Evolutionary conservation across 2,329 filamentous ascomycete genomes (phyloP).

Genomic region (Monascus ruber): DNA sequence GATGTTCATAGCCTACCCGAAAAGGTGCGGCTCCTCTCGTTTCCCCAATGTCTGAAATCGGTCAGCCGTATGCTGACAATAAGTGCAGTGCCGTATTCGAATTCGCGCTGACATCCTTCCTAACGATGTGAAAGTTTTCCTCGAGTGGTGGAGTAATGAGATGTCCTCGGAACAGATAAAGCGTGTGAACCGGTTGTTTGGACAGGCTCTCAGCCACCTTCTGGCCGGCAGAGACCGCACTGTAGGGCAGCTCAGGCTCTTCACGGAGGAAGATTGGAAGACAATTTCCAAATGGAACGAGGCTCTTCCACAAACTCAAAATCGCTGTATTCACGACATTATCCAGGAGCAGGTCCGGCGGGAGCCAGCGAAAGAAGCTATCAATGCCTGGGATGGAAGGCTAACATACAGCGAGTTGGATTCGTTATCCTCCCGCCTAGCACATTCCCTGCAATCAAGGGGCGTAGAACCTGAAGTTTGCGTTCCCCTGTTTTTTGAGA

Average conservation of each 20-base stretch:
- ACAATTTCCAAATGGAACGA: slow-evolving; percentile 45
- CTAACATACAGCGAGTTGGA: slow-evolving; percentile 28
- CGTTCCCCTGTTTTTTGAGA: slow-evolving; percentile 31
- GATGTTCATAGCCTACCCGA: slow-evolving; percentile 13
- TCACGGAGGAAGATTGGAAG: slow-evolving; percentile 45
- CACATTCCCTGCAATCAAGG: slow-evolving; percentile 25
- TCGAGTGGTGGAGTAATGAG: slow-evolving; percentile 29
- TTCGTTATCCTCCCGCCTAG: slow-evolving; percentile 24
- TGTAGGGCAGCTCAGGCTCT: slow-evolving; percentile 41
- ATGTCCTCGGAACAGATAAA: slow-evolving; percentile 26
- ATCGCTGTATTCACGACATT: slow-evolving; percentile 28
- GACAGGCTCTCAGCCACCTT: slow-evolving; percentile 39
- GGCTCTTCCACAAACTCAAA: slow-evolving; percentile 27
- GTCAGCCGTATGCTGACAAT: not conserved
- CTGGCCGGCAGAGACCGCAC: slow-evolving; percentile 31
- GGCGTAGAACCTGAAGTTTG: slow-evolving; percentile 29
- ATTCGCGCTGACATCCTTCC: slow-evolving; percentile 25
- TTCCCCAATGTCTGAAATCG: not conserved
- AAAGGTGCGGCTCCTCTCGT: not conserved
- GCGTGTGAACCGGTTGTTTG: slow-evolving; percentile 44
- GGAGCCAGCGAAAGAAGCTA: slow-evolving; percentile 19
- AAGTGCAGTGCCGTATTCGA: slow-evolving; percentile 21
- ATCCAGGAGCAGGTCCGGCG: slow-evolving; percentile 27
- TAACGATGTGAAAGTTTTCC: slow-evolving; percentile 23
- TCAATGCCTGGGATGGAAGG: slow-evolving; percentile 30